Conservation (phyloP, 768 basidiomycete species). For the Infundibulicybe gibba region DNA sequence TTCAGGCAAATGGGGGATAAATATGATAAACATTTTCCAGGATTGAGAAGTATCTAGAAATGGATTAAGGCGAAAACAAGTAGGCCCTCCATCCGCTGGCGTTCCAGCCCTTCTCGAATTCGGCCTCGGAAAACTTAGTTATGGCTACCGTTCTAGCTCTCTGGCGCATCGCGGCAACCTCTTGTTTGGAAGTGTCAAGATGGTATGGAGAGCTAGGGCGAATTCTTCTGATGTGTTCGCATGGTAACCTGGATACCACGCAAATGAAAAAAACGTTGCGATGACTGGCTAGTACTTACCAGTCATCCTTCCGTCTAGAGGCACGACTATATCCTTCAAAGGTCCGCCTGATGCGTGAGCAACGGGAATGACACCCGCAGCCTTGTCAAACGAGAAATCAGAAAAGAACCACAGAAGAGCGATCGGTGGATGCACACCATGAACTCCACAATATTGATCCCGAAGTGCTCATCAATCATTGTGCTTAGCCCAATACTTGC, state of each 20-base stretch:
- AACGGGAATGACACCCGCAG: conserved; percentile 90
- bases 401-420: neutral
- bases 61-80: too few relatives aligned
- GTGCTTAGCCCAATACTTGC: conserved; percentile 89
- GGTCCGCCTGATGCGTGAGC: conserved; percentile 94
- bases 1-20: too few relatives aligned
- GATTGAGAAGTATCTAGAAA: too few relatives aligned
- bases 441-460: conserved; percentile 96
- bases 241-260: conserved; percentile 67
- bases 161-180: conserved; percentile 59
- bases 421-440: conserved; percentile 58
- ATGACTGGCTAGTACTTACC: conserved; percentile 31
- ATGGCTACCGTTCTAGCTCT: conserved; percentile 72
- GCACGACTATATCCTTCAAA: conserved; percentile 85
- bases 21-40: too few relatives aligned
- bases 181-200: conserved; percentile 52
- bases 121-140: conserved; percentile 68
- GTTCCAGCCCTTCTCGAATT: conserved; percentile 78
- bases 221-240: conserved; percentile 65
- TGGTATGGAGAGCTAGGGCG: conserved; percentile 61
- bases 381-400: conserved; percentile 45
- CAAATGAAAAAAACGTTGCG: neutral
- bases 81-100: conserved; percentile 50
- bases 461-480: conserved; percentile 98
- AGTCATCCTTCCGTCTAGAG: conserved; percentile 66